phyloP scores from a whole-genome alignment of 139 green algal species.

The Chlorella sorokiniana region DNA sequence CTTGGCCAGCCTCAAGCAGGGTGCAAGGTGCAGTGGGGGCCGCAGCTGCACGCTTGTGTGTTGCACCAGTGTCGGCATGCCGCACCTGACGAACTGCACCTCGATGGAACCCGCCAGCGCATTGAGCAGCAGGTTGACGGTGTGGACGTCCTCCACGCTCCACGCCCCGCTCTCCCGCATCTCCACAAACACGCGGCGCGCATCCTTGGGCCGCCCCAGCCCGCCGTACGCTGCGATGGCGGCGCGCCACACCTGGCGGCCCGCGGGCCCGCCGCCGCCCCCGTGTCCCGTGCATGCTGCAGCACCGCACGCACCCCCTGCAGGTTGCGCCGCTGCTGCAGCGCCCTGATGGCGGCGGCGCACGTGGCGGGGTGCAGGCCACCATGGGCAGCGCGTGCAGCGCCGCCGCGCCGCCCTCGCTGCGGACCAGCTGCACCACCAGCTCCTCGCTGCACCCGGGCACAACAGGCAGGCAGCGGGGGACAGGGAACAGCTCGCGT shows the following conservation, averaged over 20 bases:
- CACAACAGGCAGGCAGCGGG: not conserved
- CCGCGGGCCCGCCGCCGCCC: not conserved
- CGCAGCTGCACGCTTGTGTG: no score
- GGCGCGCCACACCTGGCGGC: slow-evolving; percentile 26
- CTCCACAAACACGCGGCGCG: slow-evolving; percentile 21
- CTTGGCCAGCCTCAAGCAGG: no score
- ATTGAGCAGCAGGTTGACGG: slow-evolving; percentile 46
- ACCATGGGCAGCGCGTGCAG: slow-evolving; percentile 20
- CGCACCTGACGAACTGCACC: slow-evolving; percentile 31
- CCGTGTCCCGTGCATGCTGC: not conserved
- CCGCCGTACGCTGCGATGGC: slow-evolving; percentile 26
- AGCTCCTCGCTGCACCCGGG: slow-evolving; percentile 14
- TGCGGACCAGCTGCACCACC: not conserved
- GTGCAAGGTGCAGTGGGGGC: no score
- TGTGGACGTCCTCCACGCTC: slow-evolving; percentile 11
- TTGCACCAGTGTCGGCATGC: no score
- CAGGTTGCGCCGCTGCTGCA: not conserved
- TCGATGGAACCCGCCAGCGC: slow-evolving; percentile 24
- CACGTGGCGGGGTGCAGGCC: not conserved
- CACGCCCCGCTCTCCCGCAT: slow-evolving; percentile 28
- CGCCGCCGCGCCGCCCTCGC: not conserved
- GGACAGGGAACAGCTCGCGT: no score
- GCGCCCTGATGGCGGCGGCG: not conserved
- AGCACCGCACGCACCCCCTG: slow-evolving; percentile 7
- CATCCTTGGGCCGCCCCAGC: slow-evolving; percentile 12